phyloP scores from a whole-genome alignment of 805 yeast genomes.

The Schizosaccharomyces japonicus region DNA sequence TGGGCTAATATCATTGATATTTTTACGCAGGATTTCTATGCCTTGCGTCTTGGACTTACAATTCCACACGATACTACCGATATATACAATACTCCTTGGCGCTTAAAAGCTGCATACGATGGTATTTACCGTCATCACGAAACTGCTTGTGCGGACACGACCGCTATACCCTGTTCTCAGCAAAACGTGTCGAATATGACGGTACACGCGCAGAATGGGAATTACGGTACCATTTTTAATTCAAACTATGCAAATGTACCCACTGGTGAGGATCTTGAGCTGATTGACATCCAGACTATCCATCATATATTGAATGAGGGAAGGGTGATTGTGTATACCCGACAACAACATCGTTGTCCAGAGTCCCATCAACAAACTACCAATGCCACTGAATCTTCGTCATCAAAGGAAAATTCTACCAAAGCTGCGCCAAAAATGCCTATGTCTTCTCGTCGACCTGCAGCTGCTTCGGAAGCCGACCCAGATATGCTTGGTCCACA shows the following conservation, averaged over 20 bases:
- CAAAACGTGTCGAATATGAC: background rate
- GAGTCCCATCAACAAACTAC: no score
- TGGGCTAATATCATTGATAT: constrained; percentile 13
- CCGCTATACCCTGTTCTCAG: background rate
- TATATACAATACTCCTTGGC: constrained; percentile 16
- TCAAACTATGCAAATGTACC: background rate
- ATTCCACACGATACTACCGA: constrained; percentile 16
- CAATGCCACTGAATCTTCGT: no score
- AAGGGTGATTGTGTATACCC: no score
- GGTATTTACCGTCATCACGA: no score
- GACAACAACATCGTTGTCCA: no score
- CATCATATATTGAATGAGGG: no score
- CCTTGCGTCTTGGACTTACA: constrained; percentile 13
- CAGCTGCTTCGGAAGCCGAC: no score
- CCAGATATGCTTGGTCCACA: no score
- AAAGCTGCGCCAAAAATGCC: no score
- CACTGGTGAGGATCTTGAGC: background rate
- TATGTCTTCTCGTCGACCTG: no score
- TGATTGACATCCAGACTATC: no score
- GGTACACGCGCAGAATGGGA: background rate
- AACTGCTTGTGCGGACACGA: background rate
- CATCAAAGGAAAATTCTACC: no score
- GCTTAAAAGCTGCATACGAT: constrained; percentile 11
- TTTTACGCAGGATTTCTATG: constrained; percentile 13
- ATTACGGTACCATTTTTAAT: background rate